A percentile compares a stretch with the other conserved stretches of the same genome.
Evolutionary conservation across 2,329 filamentous ascomycete species (phyloP).

Genomic region (Curvularia verruculosa): DNA sequence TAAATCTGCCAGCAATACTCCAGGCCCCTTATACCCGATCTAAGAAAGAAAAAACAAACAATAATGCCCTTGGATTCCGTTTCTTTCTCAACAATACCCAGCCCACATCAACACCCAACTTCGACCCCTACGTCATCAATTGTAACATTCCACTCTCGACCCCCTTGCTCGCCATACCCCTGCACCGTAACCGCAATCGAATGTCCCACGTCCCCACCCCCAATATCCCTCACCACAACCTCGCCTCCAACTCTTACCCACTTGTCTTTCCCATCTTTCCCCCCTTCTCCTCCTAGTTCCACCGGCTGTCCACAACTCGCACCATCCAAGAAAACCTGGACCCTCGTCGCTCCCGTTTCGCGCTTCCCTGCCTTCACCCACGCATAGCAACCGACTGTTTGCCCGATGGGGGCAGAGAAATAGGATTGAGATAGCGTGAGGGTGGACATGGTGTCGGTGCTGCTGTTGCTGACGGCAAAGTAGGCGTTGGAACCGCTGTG

Average conservation of each 20-base stretch:
- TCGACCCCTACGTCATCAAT: conserved; percentile 26
- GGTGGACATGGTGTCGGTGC: conserved; percentile 7
- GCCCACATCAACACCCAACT: conserved; percentile 13
- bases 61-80: background rate
- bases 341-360: conserved; percentile 15
- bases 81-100: background rate
- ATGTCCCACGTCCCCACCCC: conserved; percentile 11
- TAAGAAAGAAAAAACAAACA: no score
- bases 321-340: conserved; percentile 26
- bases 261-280: background rate
- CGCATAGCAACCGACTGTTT: conserved; percentile 15
- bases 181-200: conserved; percentile 21
- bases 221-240: conserved; percentile 8
- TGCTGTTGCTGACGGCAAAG: conserved; percentile 19
- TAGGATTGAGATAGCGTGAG: conserved; percentile 24
- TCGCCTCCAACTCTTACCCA: conserved; percentile 23
- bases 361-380: conserved; percentile 16
- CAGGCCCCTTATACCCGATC: background rate
- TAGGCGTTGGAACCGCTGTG: conserved; percentile 17
- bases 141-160: conserved; percentile 15
- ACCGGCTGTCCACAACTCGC: conserved; percentile 19
- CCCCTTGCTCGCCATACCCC: conserved; percentile 21
- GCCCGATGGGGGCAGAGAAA: conserved; percentile 5
- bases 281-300: conserved; percentile 1
- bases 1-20: background rate